Evolutionary conservation across 495 filamentous ascomycete species (phyloP), one percentile per base, ranked within the genome.

Genomic region (Physcia stellaris): DNA sequence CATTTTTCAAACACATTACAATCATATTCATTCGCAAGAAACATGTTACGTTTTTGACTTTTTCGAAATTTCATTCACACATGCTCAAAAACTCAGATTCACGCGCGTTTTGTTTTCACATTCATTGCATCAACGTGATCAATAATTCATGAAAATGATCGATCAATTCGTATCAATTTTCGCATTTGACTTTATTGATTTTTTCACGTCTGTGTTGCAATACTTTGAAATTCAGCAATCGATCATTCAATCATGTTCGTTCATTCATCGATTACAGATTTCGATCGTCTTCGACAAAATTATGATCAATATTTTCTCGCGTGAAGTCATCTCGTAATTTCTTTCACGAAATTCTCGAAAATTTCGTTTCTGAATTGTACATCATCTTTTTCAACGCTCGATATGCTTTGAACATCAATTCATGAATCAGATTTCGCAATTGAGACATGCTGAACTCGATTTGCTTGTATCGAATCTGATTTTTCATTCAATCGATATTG

Each of bases 51-150:
- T 6, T 17, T 17, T 33, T 33, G 31, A 33, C 31, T 17, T 17
- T 33, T n/a, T n/a, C n/a, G n/a, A n/a, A n/a, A n/a, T n/a, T n/a
- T n/a, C n/a, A n/a, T n/a, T n/a, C n/a, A n/a, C 13, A 33, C 31
- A 33, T 33, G 26, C 26, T 28, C 26, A 28, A 28, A n/a, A 28
- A 28, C 26, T 28, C 26, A n/a, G n/a, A n/a, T n/a, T 17, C 31
- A 33, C 31, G 31, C 6, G 31, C 31, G 13, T 33, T 33, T 17
- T 33, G 13, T 33, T 17, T 17, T 17, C 13, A 33, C 13, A 33
- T 17, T 17, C 31, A 33, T 17, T 33, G 31, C 31, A 33, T 17
- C 13, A 33, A 33, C 6, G 13, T 33, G 13, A 15, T 17, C 13
- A 33, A 33, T 17, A 33, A 17, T 15, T 17, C 13, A 33, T 33